Evolutionary conservation across 352 stramenopile genomes (phyloP), one percentile per base, ranked within the genome.

Genomic region (Phytopythium montanum): DNA sequence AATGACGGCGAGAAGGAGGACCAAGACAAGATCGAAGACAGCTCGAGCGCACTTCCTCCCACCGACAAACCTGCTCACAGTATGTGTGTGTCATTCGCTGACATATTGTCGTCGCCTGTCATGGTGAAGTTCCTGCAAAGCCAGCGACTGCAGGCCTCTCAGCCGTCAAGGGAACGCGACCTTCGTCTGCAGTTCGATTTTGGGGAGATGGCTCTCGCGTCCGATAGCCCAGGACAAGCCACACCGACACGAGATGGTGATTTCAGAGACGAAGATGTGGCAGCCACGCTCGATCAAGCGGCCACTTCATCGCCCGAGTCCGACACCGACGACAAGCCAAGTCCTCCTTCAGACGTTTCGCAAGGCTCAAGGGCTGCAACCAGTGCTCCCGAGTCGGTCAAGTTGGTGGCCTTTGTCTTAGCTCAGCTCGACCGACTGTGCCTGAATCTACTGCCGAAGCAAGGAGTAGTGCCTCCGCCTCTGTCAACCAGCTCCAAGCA

Each of bases 381-480:
- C 45, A 52, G 13, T 14, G 12, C 45, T 13, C 34, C 45, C 4
- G 45, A 52, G 9, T 36, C 45, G 4, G 25, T 52, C 1, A 34
- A 23, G 13, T 8, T 52, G 14, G 79, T 64, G 19, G 64, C 86
- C 28, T 70, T 87, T 18, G 70, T 97, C 18, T 38, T 97, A 13
- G 89, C 87, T 2, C 81, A 96, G 31, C 68, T 97, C 21, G 88
- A 96, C 52, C 71, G 85, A 14, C 63, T 96, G 9, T 81, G 64
- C 25, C 66, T 77, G 23, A 64, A 74, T 2, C 85, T 81, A 56
- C 29, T 85, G 1, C 64, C 75, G 0, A 86, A 85, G 38, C 46
- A 56, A 41, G 69, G 62, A 12, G 62, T 41, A 16, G 13, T 18
- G 2, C 44, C 21, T 13, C 1, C 44, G n/a, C 23, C 28, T 7